A percentile compares a stretch with the other conserved stretches of the same genome.
phyloP scores from a whole-genome alignment of 2,329 filamentous ascomycete species.

The Pseudogymnoascus verrucosus region DNA sequence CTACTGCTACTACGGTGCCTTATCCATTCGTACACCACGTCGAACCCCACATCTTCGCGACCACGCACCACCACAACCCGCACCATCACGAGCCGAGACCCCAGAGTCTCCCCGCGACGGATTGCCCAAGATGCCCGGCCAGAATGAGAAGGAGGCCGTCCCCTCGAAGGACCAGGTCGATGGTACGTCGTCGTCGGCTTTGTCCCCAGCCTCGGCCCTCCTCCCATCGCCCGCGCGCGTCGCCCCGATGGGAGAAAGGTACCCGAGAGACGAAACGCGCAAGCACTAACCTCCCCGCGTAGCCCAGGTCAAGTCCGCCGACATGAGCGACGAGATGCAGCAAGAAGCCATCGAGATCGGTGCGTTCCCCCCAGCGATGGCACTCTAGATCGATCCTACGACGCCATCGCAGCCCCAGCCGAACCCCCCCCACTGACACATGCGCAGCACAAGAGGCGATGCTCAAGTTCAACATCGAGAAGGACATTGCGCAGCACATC shows the following conservation, averaged over 20 bases:
- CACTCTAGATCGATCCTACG: conserved; percentile 58
- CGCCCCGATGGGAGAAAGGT: not conserved
- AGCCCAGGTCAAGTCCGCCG: conserved; percentile 97
- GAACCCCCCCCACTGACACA: conserved; percentile 22
- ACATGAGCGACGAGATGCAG: conserved; percentile 99
- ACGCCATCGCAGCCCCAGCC: not conserved
- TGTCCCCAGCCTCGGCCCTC: not conserved
- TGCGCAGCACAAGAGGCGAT: conserved; percentile 59
- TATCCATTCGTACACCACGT: not conserved
- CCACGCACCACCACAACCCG: not conserved
- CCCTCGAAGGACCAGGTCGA: conserved; percentile 23
- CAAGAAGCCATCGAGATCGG: conserved; percentile 91
- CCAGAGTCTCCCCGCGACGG: conserved; percentile 1
- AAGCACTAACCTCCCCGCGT: not conserved
- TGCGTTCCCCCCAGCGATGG: conserved; percentile 41
- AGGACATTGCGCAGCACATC: conserved; percentile 94
- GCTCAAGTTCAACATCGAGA: conserved; percentile 64
- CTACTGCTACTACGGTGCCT: not conserved
- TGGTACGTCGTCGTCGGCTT: conserved; percentile 18
- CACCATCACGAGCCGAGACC: not conserved
- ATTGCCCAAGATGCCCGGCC: conserved; percentile 20
- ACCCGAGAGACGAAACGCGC: not conserved
- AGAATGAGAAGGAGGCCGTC: conserved; percentile 17
- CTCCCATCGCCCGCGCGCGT: conserved; percentile 10
- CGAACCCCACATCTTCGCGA: not conserved